Evolutionary conservation across 176 grass and related monocot genomes (phyloP), one percentile per base, ranked within the genome.

Genomic region (Guadua angustifolia): DNA sequence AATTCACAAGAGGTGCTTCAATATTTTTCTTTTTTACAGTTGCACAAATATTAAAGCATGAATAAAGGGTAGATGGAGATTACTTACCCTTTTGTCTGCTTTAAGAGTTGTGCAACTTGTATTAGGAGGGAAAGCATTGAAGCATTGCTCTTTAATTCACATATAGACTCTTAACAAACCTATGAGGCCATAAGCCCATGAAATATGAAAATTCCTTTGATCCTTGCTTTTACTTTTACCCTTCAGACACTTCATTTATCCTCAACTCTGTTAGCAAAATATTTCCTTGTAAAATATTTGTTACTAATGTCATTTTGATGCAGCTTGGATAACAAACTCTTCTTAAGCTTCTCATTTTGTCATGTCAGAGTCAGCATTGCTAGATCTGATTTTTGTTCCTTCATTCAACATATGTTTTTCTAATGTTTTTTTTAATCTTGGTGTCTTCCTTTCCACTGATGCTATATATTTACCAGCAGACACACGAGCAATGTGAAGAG

Each of bases 401-500:
- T 47, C 8, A 50, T 13, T 40, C 24, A 29, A 26, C 0, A 1
- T 14, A 44, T 43, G 36, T 70, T n/a, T 38, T 16, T 21, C 16
- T 40, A 26, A 9, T 1, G 3, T 24, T 11, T 55, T 38, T 51
- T 42, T 74, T 29, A 6, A 24, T 64, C 11, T 17, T 51, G 40
- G 16, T n/a, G 29, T 80, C 22, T 38, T 77, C 22, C 2, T 71
- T 83, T 69, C 52, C 21, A 18, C 43, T 40, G 24, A 67, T 50
- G 15, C 4, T n/a, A 42, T 44, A 7, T 50, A 25, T 61, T 25
- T 71, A 52, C 32, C 33, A 74, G 74, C 75, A 98, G 90, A 91
- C 85, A 26, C 80, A 94, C 43, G 90, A 90, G 22, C 51, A 42
- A 22, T 47, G 18, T 35, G 88, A 88, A 82, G 66, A 94, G 47